Base-by-base conservation (phyloP, 169 alveolate species). In the Cryptosporidium ryanae region DNA sequence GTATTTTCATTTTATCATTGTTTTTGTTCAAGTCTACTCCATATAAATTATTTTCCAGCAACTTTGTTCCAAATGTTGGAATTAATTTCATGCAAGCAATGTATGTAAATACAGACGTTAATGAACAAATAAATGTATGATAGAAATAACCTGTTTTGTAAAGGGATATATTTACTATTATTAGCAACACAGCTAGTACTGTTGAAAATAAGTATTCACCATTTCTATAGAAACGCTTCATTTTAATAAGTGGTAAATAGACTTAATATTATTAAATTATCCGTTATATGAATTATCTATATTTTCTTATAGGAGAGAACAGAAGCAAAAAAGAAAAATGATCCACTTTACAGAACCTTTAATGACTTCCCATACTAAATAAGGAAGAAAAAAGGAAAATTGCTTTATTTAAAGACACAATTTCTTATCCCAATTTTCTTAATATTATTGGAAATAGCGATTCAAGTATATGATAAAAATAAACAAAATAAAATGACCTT, bases 1-100 rank as follows among this genome's bases (percentile, higher is more conserved):
- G 97, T 23, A 90, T 89, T 48, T 70, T 82, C 46, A 64, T 64
- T 34, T 89, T 89, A 57, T 64, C 82, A 21, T 61, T 61, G 31
- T 18, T 18, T 23, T 49, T 48, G 23, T 50, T 27, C 54, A 90
- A 66, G 64, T 90, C 93, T 15, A 70, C 12, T 25, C 93, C 93
- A 25, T 46, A 83, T 21, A 90, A 63, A 15, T 91, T 91, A 68
- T 68, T 68, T 44, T 68, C 83, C 12, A 68, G 57, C 21, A 68
- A 61, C 15, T 68, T 68, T 17, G 25, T 61, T 32, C 67, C 66
- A 29, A 68, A 68, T 52, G 83, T 52, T 32, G 83, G 83, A 32
- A 68, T 68, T 52, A 68, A 54, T 7, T 54, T 54, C 27, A 44
- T 52, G 31, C 83, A 68, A 55, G 67, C 38, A 10, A 68, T 15